Evolutionary conservation across 2,329 filamentous ascomycete species (phyloP).

Genomic region (Nannizziopsis barbatae): DNA sequence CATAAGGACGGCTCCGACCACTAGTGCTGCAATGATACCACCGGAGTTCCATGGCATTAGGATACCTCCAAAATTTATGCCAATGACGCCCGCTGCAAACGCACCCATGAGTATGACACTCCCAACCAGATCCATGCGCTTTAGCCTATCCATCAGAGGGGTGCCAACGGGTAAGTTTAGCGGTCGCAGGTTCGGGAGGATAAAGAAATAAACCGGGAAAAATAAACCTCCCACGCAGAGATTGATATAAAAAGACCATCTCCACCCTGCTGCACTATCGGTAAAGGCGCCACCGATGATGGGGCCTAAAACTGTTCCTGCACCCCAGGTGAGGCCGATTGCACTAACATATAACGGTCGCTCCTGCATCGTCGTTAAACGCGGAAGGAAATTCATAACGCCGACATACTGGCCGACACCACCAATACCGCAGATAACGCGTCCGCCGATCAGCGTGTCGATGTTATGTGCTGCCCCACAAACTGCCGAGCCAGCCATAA

Average conservation of each 20-base stretch:
- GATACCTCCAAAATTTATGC: constrained; percentile 45
- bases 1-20: constrained; percentile 19
- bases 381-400: constrained; percentile 23
- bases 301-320: constrained; percentile 29
- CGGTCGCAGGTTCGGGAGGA: constrained; percentile 12
- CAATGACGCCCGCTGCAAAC: constrained; percentile 50
- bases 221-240: constrained; percentile 29
- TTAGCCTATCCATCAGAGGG: constrained; percentile 18
- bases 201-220: constrained; percentile 20
- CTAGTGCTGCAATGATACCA: constrained; percentile 23
- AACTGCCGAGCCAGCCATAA: constrained; percentile 26
- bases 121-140: constrained; percentile 45
- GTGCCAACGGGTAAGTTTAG: constrained; percentile 5
- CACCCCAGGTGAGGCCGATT: constrained; percentile 28
- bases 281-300: constrained; percentile 31
- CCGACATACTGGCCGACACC: constrained; percentile 26
- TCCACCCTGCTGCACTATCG: constrained; percentile 23
- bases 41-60: constrained; percentile 22
- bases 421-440: constrained; percentile 26
- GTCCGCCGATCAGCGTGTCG: constrained; percentile 37
- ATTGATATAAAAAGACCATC: constrained; percentile 19
- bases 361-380: constrained; percentile 18
- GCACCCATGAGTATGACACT: constrained; percentile 50
- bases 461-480: constrained; percentile 38
- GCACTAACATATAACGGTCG: constrained; percentile 25